Evolutionary conservation across 148 eudicot genomes (phyloP), one percentile per base, ranked within the genome.

Genomic region (Cornus controversa): DNA sequence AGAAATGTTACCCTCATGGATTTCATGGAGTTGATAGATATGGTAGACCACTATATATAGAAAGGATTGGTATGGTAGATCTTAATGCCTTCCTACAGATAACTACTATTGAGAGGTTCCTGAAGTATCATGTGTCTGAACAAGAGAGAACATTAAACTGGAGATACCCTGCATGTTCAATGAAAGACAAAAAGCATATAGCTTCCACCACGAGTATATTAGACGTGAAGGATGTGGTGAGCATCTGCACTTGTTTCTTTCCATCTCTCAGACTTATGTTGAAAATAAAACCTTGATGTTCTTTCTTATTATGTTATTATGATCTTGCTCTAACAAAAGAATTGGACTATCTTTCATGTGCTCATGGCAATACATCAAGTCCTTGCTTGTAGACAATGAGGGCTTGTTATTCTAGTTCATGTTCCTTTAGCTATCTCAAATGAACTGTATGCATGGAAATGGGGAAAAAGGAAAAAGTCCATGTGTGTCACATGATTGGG

Each of bases 1-100:
- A 86, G 66, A 84, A 82, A 50, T 82, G 76, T 50, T 88, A 90
- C 66, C 94, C 94, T 72, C 90, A 90, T 73, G 94, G 94, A 64
- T 90, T 67, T 80, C 94, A 90, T 57, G 91, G 91, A 20, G 91
- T 90, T 25, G 91, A 90, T 75, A 86, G 85, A 77, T 37, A 74
- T 72, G 94, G 94, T 3, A 85, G 88, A 67, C 94, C 94, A 16
- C 72, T 90, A 36, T 90, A 90, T 70, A 86, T 90, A 29, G 94
- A 90, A 80, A 80, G 87, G 72, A 79, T 85, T 63, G 94, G 94
- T 37, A 78, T 75, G 85, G 74, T 87, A 2, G 85, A 88, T 77
- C 81, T 87, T 64, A 80, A 85, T 34, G 72, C 67, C 31, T 83
- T 90, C 62, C 66, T 88, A 81, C 82, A 78, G 74, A 73, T 57